Base-by-base conservation (phyloP, 116 monocot species). In the Cymodocea nodosa region DNA sequence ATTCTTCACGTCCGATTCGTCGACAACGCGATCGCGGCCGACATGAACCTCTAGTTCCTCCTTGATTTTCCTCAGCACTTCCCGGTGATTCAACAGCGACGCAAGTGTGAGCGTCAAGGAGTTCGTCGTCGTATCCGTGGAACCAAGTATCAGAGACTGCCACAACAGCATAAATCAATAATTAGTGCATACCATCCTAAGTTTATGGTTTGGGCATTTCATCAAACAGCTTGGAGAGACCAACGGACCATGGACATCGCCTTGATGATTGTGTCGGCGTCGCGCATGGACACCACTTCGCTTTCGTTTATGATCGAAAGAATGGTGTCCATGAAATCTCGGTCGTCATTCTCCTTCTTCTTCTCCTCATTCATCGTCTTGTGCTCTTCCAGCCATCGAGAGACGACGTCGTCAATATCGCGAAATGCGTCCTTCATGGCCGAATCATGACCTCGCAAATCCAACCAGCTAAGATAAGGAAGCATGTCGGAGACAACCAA, bases 1-100 rank as follows among this genome's bases (percentile, higher is more conserved):
- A 63, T 80, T 77, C 52, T 68, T 67, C 35, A 77, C 60, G 74
- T 84, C 84, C 0, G 64, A 66, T 51, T 80, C 77, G 20, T 84
- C 60, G 15, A 84, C 70, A 8, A 23, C 9, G 1, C 82, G 72
- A n/a, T 68, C 63, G 23, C 14, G 40, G 12, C 84, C 80, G 10
- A 77, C 74, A 39, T 52, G 52, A 7, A 34, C 22, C 39, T 80
- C 80, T 35, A 83, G 51, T 70, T 83, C 83, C 2, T 60, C 67
- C 15, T 37, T 63, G 16, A 68, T 73, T 50, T 77, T 80, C 18
- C 4, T 22, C 25, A 83, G 24, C 44, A 76, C 71, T 14, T 51
- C 40, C 11, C 39, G 73, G 25, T 80, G 66, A 68, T 68, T 72
- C 48, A 79, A 39, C 10, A 79, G 58, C n/a, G 56, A 64, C 15